Evolutionary conservation across 176 grass and related monocot species (phyloP).

Genomic region (Guadua angustifolia): DNA sequence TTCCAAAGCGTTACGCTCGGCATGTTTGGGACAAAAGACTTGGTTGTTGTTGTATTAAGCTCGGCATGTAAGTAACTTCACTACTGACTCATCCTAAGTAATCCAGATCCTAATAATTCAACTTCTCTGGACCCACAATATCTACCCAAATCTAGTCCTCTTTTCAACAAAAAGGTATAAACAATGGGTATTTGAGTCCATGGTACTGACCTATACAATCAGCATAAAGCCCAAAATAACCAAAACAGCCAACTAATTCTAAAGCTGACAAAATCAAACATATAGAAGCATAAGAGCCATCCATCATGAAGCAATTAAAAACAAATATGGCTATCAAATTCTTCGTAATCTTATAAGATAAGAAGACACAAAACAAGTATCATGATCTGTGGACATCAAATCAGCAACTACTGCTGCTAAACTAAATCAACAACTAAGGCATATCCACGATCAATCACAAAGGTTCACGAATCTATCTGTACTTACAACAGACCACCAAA

Average conservation of each 20-base stretch:
- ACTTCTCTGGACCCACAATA: background rate
- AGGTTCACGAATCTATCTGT: background rate
- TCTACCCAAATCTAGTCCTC: background rate
- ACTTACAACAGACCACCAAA: background rate
- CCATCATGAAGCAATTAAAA: background rate
- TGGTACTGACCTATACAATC: background rate
- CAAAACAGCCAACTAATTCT: background rate
- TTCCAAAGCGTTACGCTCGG: background rate
- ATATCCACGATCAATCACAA: conserved; percentile 7
- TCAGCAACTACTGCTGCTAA: background rate
- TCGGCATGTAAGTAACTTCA: background rate
- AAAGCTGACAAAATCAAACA: background rate
- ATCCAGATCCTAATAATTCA: background rate
- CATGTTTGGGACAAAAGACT: too few species aligned
- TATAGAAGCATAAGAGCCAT: background rate
- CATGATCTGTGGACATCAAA: background rate
- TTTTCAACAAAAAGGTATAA: background rate
- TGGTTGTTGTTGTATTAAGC: background rate
- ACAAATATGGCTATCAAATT: background rate
- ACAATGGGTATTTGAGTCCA: background rate
- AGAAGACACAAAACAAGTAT: background rate
- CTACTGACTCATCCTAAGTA: background rate
- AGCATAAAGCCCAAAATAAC: background rate
- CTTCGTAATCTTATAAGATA: background rate
- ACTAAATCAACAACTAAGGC: background rate